These are phyloP conservation scores for Tolypocladium tropicale DNA, from an alignment of 2,329 filamentous ascomycete genomes.

Conservation along the genomic window DNA sequence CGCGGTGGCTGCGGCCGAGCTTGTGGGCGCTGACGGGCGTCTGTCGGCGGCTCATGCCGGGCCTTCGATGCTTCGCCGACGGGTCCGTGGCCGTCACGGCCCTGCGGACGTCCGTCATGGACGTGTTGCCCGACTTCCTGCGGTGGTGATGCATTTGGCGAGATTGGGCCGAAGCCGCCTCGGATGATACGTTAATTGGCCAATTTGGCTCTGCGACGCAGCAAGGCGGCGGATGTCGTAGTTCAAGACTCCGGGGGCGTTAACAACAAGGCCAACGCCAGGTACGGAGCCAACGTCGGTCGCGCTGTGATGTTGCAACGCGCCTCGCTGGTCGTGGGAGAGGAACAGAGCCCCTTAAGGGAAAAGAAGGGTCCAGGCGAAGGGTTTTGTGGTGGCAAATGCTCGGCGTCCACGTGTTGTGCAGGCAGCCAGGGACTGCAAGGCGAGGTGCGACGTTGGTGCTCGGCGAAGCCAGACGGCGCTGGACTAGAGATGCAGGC, in stretches of 20 bases:
- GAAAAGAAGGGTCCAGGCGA: background rate
- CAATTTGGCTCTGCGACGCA: slow-evolving; percentile 1
- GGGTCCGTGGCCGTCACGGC: slow-evolving; percentile 32
- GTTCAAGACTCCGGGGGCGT: background rate
- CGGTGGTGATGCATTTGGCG: slow-evolving; percentile 41
- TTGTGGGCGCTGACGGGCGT: slow-evolving; percentile 31
- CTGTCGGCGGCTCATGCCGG: slow-evolving; percentile 33
- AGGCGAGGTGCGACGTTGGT: background rate
- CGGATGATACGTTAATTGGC: slow-evolving; percentile 1
- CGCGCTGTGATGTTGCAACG: background rate
- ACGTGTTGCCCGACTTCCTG: slow-evolving; percentile 46
- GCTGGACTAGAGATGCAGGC: background rate
- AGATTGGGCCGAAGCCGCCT: slow-evolving; percentile 1
- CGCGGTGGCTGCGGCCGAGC: slow-evolving; percentile 38
- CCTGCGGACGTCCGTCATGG: slow-evolving; percentile 45
- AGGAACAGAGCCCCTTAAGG: background rate
- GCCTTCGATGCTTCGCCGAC: slow-evolving; percentile 36
- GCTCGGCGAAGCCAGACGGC: background rate
- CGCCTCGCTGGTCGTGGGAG: background rate
- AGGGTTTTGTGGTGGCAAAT: slow-evolving; percentile 2
- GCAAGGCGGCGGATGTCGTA: background rate
- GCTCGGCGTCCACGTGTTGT: slow-evolving; percentile 2
- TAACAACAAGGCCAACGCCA: background rate
- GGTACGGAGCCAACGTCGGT: background rate
- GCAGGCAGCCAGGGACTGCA: background rate